A percentile compares a stretch with the other conserved stretches of the same genome.
Conservation (phyloP, 257 asterid species). For the Anisodus acutangulus region DNA sequence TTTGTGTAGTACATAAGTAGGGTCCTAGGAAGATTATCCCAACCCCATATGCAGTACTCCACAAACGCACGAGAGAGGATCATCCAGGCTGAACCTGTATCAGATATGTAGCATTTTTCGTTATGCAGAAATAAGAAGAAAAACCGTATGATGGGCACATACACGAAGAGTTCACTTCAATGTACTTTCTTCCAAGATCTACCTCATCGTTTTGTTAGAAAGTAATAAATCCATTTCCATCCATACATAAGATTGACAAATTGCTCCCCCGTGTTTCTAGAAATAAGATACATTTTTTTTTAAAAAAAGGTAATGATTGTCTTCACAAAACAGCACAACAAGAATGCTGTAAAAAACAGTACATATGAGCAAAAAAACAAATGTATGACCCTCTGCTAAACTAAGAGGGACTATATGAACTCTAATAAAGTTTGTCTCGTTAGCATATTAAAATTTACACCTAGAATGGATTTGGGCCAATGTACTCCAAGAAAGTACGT, state of each 20-base stretch:
- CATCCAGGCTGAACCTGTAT: slow-evolving; percentile 98
- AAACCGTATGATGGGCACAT: background rate
- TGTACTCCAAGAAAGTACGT: too few species aligned
- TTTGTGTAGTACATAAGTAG: slow-evolving; percentile 95
- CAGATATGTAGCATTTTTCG: background rate
- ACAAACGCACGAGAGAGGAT: slow-evolving; percentile 79
- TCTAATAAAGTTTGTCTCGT: too few species aligned
- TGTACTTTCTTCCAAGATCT: background rate
- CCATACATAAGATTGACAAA: background rate
- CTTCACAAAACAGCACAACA: too few species aligned
- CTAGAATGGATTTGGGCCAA: too few species aligned
- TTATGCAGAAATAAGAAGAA: background rate
- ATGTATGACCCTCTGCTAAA: too few species aligned
- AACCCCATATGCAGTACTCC: slow-evolving; percentile 90
- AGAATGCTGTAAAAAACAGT: too few species aligned
- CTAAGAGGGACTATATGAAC: too few species aligned
- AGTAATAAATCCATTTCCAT: background rate
- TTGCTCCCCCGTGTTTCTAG: background rate
- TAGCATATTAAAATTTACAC: too few species aligned
- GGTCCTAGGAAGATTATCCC: slow-evolving; percentile 95
- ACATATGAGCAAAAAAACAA: too few species aligned
- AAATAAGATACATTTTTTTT: background rate
- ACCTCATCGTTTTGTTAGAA: background rate
- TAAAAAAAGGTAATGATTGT: too few species aligned
- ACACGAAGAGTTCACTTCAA: too few species aligned